Conservation (phyloP, 2,329 filamentous ascomycete species). For the Phyllosticta ampelicida region DNA sequence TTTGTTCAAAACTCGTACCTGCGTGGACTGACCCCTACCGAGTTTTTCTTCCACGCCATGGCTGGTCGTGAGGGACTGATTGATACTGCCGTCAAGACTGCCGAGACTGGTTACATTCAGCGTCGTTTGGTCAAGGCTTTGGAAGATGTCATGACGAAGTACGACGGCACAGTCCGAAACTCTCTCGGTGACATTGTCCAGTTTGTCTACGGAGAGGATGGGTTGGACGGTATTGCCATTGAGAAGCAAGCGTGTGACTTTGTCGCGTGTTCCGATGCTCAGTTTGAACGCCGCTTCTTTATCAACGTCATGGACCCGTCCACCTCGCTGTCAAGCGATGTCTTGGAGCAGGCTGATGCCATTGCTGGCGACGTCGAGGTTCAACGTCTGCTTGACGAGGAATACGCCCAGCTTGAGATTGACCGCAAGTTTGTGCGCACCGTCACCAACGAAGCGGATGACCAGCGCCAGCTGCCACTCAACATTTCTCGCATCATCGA, state of each 20-base stretch:
- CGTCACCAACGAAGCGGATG: constrained; percentile 56
- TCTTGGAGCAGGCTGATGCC: constrained; percentile 77
- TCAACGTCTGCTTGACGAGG: constrained; percentile 75
- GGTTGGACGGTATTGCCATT: constrained; percentile 84
- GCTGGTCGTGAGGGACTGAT: constrained; percentile 99
- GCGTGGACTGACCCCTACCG: constrained; percentile 83
- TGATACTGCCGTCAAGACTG: constrained; percentile 98
- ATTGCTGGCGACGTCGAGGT: constrained; percentile 79
- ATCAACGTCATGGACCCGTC: constrained; percentile 74
- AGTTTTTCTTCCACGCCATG: constrained; percentile 99
- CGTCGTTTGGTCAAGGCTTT: constrained; percentile 95
- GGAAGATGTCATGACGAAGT: constrained; percentile 95
- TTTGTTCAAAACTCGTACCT: constrained; percentile 99
- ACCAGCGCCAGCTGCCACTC: constrained; percentile 84
- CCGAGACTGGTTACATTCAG: constrained; percentile 98
- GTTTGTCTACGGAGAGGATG: constrained; percentile 96
- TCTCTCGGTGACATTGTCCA: constrained; percentile 94
- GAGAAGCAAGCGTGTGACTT: constrained; percentile 87
- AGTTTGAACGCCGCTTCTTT: constrained; percentile 72
- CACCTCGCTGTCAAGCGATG: constrained; percentile 52
- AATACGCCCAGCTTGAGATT: constrained; percentile 68
- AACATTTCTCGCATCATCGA: constrained; percentile 88
- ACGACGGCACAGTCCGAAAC: constrained; percentile 94
- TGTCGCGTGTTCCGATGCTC: constrained; percentile 65
- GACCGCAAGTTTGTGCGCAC: constrained; percentile 66